phyloP scores from a whole-genome alignment of 306 rosid genomes.

The Luffa aegyptiaca region DNA sequence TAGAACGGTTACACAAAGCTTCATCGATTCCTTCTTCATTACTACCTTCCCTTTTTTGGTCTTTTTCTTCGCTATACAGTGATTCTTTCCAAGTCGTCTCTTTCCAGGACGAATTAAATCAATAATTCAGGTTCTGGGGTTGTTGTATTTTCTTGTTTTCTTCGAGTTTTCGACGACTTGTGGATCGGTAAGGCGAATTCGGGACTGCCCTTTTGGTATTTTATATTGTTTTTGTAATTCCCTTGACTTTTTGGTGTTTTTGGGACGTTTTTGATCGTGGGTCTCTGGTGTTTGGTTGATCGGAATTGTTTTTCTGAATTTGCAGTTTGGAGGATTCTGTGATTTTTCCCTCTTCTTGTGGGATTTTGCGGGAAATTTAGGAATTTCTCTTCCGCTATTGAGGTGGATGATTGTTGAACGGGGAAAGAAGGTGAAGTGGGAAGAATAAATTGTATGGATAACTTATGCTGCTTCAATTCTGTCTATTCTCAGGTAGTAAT shows the following conservation, averaged over 20 bases:
- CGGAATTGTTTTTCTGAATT: conserved; percentile 17
- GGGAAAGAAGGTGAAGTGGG: conserved; percentile 32
- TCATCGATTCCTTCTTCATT: conserved; percentile 8
- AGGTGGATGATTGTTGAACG: conserved; percentile 45
- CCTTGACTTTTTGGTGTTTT: not conserved
- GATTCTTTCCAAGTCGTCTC: not conserved
- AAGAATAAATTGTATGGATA: conserved; percentile 55
- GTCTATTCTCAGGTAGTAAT: conserved; percentile 45
- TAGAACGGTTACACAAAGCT: conserved; percentile 10
- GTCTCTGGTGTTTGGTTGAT: conserved; percentile 20
- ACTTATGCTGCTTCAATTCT: conserved; percentile 70
- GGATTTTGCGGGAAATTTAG: conserved; percentile 4
- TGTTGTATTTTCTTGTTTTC: conserved; percentile 18
- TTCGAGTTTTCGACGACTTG: conserved; percentile 17
- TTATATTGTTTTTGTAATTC: not conserved
- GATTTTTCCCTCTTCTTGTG: conserved; percentile 8
- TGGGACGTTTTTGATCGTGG: conserved; percentile 2
- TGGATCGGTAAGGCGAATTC: conserved; percentile 33
- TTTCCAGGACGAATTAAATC: not conserved
- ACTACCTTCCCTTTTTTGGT: not conserved
- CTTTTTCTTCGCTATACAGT: not conserved
- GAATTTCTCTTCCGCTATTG: conserved; percentile 15
- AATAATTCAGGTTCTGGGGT: not conserved
- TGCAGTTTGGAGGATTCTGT: conserved; percentile 11
- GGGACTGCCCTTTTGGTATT: conserved; percentile 14